Evolutionary conservation across 352 stramenopile genomes (phyloP).

Genomic region (Phytophthora foliorum): DNA sequence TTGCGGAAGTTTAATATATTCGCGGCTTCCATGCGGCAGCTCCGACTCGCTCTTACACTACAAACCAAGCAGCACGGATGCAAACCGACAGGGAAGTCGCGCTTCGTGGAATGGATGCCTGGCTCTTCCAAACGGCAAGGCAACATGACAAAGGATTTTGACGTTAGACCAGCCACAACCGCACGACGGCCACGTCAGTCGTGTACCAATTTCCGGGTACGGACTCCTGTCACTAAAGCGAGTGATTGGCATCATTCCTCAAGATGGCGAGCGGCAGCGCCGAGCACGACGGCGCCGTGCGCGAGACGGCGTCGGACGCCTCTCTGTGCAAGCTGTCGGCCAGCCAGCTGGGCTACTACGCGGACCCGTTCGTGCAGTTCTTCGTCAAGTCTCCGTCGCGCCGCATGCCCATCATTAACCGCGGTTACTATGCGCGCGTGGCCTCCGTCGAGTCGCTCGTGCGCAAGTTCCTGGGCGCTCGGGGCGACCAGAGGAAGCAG

Average conservation of each 20-base stretch:
- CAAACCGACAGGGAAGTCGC: too few species aligned
- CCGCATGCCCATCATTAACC: constrained; percentile 92
- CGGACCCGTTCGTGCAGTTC: constrained; percentile 80
- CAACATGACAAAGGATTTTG: constrained; percentile 11
- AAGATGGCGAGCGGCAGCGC: constrained; percentile 24
- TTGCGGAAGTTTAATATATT: constrained; percentile 2
- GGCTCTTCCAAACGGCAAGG: constrained; percentile 15
- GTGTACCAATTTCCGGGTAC: background rate
- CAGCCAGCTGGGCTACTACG: constrained; percentile 76
- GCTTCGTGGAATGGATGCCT: background rate
- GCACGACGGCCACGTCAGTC: constrained; percentile 21
- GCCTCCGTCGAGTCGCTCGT: constrained; percentile 77
- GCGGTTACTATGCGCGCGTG: constrained; percentile 90
- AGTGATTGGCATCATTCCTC: constrained; percentile 8
- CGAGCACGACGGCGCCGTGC: constrained; percentile 78
- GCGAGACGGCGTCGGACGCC: constrained; percentile 84
- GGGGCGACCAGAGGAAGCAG: constrained; percentile 54
- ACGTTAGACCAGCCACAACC: constrained; percentile 11
- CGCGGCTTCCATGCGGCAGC: background rate
- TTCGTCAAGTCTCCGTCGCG: constrained; percentile 88
- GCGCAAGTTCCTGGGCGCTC: constrained; percentile 61
- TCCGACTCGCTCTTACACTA: too few species aligned
- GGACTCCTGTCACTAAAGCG: constrained; percentile 4
- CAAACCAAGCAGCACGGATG: background rate
- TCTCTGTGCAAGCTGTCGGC: constrained; percentile 91